Evolutionary conservation across 2,329 filamentous ascomycete species (phyloP), one percentile per base, ranked within the genome.

Genomic region (Cytospora leucostoma): DNA sequence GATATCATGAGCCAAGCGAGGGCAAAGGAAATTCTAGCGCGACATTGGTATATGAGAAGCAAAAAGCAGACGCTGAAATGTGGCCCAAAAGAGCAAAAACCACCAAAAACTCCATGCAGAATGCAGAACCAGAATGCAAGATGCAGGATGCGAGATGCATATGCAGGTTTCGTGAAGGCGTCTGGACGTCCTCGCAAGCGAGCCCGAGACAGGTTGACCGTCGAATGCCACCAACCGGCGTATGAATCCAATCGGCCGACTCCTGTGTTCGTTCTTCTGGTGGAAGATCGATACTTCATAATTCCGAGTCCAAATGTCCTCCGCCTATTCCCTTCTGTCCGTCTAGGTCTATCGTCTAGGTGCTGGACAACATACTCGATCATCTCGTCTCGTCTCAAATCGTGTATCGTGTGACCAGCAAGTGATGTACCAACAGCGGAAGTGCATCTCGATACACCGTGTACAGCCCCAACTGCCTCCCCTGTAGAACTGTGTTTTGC

Each of bases 401-500:
- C n/a, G n/a, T 47, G 8, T 47, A 19, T 21, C n/a, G 44, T 47
- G 44, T 47, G 21, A 4, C 44, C 8, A 10, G 5, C 5, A 7
- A 21, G 44, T 19, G 44, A 21, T 2, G 7, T 47, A 21, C n/a
- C 44, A 11, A 21, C n/a, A 7, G n/a, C 44, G 7, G 44, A 47
- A n/a, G 12, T 19, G 8, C 7, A 17, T 19, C n/a, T 21, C 44
- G 19, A 2, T 21, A 6, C 44, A 47, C 38, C 51, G 58, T 49
- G 58, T 55, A 55, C 51, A 55, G 32, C 51, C 51, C 38, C 44
- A 54, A n/a, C 50, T 49, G 51, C 38, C 27, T 32, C 51, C 51
- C 58, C 34, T 49, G 58, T 61, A 38, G 54, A 60, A 17, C 49
- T 37, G 51, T 32, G 34, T 51, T 34, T 37, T 60, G 58, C 27